phyloP scores from a whole-genome alignment of 176 grass and related monocot genomes.

The Aegilops tauschii region DNA sequence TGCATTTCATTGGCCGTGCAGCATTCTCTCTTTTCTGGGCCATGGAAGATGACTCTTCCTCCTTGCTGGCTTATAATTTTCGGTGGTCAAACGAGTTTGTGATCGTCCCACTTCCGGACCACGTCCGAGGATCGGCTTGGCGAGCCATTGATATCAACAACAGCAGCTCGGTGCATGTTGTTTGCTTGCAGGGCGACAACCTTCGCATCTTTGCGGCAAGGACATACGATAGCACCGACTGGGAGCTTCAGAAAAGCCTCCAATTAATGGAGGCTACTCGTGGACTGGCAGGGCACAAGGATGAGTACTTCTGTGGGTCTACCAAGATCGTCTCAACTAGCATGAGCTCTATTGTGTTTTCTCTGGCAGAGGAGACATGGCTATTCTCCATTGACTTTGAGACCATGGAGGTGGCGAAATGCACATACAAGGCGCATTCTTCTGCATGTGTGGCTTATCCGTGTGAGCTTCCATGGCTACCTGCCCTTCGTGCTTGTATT shows the following conservation, averaged over 20 bases:
- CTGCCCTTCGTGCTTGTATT: not conserved
- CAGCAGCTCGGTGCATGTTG: not conserved
- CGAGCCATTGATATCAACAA: not conserved
- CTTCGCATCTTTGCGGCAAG: not conserved
- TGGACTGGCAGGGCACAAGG: not conserved
- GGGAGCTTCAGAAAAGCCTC: not conserved
- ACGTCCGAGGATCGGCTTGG: not conserved
- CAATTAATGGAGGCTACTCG: not conserved
- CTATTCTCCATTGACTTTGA: not conserved
- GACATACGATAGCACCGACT: not conserved
- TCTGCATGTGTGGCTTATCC: not conserved
- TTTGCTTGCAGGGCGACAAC: not conserved
- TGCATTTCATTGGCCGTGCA: not conserved
- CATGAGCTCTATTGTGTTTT: not conserved
- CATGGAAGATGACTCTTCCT: not conserved
- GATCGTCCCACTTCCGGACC: not conserved
- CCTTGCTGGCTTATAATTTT: not conserved
- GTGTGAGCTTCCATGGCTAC: not conserved
- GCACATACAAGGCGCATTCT: not conserved
- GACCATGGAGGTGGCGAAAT: not conserved
- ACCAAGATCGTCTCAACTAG: not conserved
- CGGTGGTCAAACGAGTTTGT: not conserved
- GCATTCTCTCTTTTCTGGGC: not conserved
- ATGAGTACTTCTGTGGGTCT: not conserved
- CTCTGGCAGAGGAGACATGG: not conserved